Conservation (phyloP, 2,329 filamentous ascomycete genomes). For the Ascochyta koolunga region DNA sequence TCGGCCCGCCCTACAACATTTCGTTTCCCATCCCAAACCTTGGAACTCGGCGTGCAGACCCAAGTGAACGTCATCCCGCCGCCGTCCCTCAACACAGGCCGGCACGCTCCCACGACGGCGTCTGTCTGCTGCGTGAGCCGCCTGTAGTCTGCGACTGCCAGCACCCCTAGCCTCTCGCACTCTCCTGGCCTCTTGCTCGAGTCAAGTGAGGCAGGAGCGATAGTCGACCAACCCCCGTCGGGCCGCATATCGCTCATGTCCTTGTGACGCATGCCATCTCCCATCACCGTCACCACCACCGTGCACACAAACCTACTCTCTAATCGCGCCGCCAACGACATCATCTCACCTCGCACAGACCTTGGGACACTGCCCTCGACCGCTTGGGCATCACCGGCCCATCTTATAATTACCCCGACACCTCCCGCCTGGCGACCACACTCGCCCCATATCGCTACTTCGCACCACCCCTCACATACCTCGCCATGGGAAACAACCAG, state of each 20-base stretch:
- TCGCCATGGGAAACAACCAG: conserved; percentile 56
- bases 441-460: conserved; percentile 9
- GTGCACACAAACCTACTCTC: conserved; percentile 17
- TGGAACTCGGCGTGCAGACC: conserved; percentile 10
- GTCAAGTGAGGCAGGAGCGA: conserved; percentile 9
- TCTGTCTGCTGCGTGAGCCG: conserved; percentile 10
- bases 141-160: conserved; percentile 18
- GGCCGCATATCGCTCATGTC: conserved; percentile 41
- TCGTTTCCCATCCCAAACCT: conserved; percentile 14
- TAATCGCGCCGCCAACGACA: conserved; percentile 17
- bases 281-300: conserved; percentile 17
- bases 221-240: conserved; percentile 19
- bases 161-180: conserved; percentile 8
- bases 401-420: conserved; percentile 26
- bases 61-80: conserved; percentile 20
- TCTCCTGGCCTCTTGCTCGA: conserved; percentile 10
- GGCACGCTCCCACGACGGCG: conserved; percentile 1
- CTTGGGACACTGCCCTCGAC: conserved; percentile 5
- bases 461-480: conserved; percentile 7
- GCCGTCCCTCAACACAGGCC: conserved; percentile 7
- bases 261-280: conserved; percentile 47
- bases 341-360: conserved; percentile 24
- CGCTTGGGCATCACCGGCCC: conserved; percentile 25
- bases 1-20: conserved; percentile 12
- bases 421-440: conserved; percentile 19